Conservation (phyloP, 1,139 yeast genomes). For the Yamadazyma triangularis region DNA sequence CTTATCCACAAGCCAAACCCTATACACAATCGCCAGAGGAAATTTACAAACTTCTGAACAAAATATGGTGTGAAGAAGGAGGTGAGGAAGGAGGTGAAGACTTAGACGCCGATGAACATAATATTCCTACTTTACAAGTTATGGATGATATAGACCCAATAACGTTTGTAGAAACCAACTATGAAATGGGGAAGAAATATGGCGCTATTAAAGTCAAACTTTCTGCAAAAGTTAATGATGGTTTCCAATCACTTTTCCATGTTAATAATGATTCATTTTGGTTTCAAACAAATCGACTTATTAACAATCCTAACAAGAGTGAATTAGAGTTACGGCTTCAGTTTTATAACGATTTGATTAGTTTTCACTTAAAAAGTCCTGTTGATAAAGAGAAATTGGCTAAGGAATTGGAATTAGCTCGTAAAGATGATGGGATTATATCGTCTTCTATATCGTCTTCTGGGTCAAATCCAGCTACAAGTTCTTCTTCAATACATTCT, state of each 20-base stretch:
- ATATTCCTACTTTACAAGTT: constrained; percentile 17
- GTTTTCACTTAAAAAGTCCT: not conserved
- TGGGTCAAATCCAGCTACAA: too few relatives aligned
- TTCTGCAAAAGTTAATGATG: not conserved
- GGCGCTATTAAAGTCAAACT: constrained; percentile 69
- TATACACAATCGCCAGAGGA: too few relatives aligned
- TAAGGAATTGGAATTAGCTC: too few relatives aligned
- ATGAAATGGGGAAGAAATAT: constrained; percentile 41
- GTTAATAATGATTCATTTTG: not conserved
- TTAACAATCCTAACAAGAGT: not conserved
- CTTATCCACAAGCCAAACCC: too few relatives aligned
- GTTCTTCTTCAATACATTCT: too few relatives aligned
- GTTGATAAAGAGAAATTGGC: too few relatives aligned
- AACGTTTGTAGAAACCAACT: constrained; percentile 40
- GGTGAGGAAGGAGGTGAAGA: too few relatives aligned
- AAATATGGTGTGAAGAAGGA: too few relatives aligned
- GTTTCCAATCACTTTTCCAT: not conserved
- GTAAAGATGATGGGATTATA: too few relatives aligned
- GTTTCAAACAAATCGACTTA: not conserved
- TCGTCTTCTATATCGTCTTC: too few relatives aligned
- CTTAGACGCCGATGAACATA: too few relatives aligned
- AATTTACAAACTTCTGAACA: too few relatives aligned
- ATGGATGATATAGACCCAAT: constrained; percentile 36
- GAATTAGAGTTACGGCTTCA: not conserved
- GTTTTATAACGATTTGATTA: not conserved